phyloP scores from a whole-genome alignment of 768 basidiomycete species.

The Crepidotus variabilis region DNA sequence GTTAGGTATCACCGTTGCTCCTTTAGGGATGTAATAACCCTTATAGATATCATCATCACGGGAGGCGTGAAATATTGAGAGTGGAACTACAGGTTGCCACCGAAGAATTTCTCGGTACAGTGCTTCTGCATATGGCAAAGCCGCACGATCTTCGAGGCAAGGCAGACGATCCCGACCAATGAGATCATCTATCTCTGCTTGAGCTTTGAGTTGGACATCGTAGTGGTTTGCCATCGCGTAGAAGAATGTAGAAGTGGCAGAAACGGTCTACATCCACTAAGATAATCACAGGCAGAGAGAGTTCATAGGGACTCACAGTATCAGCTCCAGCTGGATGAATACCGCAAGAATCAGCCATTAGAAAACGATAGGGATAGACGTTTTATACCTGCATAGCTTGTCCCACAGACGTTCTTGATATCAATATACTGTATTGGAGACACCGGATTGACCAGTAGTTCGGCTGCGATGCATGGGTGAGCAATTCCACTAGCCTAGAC shows the following conservation, averaged over 20 bases:
- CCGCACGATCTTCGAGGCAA: conserved; percentile 18
- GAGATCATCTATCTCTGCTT: conserved; percentile 27
- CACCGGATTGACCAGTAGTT: too few relatives aligned
- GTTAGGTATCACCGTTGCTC: conserved; percentile 14
- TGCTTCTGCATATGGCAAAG: conserved; percentile 24
- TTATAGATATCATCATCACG: conserved; percentile 25
- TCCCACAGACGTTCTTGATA: conserved; percentile 13
- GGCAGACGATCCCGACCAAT: conserved; percentile 26
- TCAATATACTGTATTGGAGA: too few relatives aligned
- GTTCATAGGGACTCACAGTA: conserved; percentile 10
- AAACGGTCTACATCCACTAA: conserved; percentile 5
- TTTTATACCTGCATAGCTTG: conserved; percentile 16
- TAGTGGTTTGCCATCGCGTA: conserved; percentile 28
- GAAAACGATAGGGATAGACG: neutral
- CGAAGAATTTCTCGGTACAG: conserved; percentile 17
- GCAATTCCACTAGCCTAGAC: too few relatives aligned
- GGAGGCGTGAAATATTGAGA: conserved; percentile 20
- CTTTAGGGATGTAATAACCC: conserved; percentile 25
- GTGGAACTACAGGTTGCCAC: conserved; percentile 18
- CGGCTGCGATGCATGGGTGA: too few relatives aligned
- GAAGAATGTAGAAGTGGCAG: conserved; percentile 19
- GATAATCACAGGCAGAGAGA: too few relatives aligned
- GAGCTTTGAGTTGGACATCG: conserved; percentile 27
- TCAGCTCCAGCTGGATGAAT: conserved; percentile 15
- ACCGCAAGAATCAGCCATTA: too few relatives aligned